Evolutionary conservation across 1,139 yeast species (phyloP), one percentile per base, ranked within the genome.

Genomic region (Lodderomyces theae): DNA sequence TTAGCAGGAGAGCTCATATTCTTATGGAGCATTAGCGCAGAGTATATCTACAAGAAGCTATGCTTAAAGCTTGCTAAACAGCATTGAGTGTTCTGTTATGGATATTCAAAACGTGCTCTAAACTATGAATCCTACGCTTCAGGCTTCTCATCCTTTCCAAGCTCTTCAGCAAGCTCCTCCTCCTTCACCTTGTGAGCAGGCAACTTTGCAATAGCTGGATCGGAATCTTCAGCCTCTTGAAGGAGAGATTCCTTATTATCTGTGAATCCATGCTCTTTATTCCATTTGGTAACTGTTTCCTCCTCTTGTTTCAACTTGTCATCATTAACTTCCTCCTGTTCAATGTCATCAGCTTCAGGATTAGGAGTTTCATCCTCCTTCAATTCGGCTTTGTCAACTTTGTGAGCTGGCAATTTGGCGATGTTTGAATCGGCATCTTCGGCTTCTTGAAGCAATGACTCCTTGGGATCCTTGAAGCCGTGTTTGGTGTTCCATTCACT

Each of bases 401-500:
- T 34, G 39, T 57, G 60, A 8, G 52, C 44, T 7, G 49, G 44
- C 26, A 51, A 36, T 7, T 53, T 40, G 44, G 50, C 52, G 41
- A 60, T 52, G 11, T 40, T 51, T 3, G 63, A 61, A 32, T 52
- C 52, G 16, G 43, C 38, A 9, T 51, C 57, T 40, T 57, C 64
- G 19, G 66, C 67, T 29, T 57, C 56, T 34, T 61, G 64, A 38
- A 63, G 49, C 47, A 63, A 53, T 5, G 63, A 54, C 39, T 59
- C 55, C 34, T 57, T 48, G 19, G 57, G 60, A 39, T 55, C 47
- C 34, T 50, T 49, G 40, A 49, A 42, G 4, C 65, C 66, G 35
- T 54, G 62, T 47, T 60, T 48, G 46, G 54, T 60, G 53, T 63
- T 63, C 51, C 59, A 51, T 6, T 53, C 56, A 25, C 48, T 54